Evolutionary conservation across 2,329 filamentous ascomycete species (phyloP), one percentile per base, ranked within the genome.

Genomic region (Penicillium sclerotigenum): DNA sequence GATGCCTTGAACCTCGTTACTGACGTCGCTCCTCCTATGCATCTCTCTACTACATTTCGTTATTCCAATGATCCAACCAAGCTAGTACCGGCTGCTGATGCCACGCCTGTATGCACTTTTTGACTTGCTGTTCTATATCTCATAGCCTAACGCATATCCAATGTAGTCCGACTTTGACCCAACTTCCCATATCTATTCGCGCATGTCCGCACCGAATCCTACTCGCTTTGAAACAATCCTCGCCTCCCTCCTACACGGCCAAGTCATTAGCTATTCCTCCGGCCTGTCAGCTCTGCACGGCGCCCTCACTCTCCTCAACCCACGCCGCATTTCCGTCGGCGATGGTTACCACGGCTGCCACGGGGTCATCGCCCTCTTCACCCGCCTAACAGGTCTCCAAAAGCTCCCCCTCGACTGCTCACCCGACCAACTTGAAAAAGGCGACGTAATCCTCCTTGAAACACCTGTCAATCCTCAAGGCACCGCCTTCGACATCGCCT

Each of bases 321-420:
- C 94, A 1, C 85, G 85, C 65, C 86, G 87, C 56, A 85, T 97
- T 54, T 88, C 91, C 63, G 91, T 97, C 62, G 87, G 87, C 36
- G 86, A 82, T 16, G 92, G 91, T 40, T 99, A 97, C 76, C 94
- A 97, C 77, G 94, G 94, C 65, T 96, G 90, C 75, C 91, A 96
- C 73, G 91, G 90, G 59, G 89, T 96, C 29, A 83, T 97, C 65
- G 75, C 75, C 31, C 76, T 97, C 52, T 81, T 95, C 62, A 75
- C 82, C 57, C 89, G 90, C 60, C 83, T 97, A 47, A 90, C 87
- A 26, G 88, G 88, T 0, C 83, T 96, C 26, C 75, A 87, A 70
- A 82, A 87, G 62, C 80, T 97, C 2, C 81, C 86, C 22, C 81
- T 97, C 14, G 83, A 88, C 66, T 89, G 85, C 68, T 79, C 85